Conservation (phyloP, 768 basidiomycete genomes). For the Tephrocybe sp. region DNA sequence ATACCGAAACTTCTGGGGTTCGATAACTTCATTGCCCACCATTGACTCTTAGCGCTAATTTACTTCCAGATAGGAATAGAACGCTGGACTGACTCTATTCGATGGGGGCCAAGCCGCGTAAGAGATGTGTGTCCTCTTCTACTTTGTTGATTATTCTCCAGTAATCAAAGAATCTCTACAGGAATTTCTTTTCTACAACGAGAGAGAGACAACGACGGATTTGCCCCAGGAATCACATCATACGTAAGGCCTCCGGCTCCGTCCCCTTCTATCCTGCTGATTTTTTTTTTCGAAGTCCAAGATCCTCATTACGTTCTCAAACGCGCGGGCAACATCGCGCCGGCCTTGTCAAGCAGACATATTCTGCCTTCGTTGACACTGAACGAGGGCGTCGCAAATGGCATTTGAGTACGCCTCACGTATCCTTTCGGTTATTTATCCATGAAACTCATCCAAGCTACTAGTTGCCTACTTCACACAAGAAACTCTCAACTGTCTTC, state of each 20-base stretch:
- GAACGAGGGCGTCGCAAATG: slow-evolving; percentile 68
- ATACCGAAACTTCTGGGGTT: slow-evolving; percentile 65
- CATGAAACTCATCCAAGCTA: slow-evolving; percentile 7
- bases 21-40: slow-evolving; percentile 18
- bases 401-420: slow-evolving; percentile 63
- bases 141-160: slow-evolving; percentile 1
- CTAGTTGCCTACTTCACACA: slow-evolving; percentile 77
- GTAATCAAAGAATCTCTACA: slow-evolving; percentile 25
- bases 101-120: slow-evolving; percentile 79
- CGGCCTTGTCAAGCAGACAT: slow-evolving; percentile 74
- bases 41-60: slow-evolving; percentile 12
- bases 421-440: neutral
- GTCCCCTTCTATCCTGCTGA: neutral
- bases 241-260: slow-evolving; percentile 35
- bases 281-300: slow-evolving; percentile 12
- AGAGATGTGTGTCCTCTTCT: slow-evolving; percentile 53
- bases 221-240: slow-evolving; percentile 49
- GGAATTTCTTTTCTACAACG: slow-evolving; percentile 79
- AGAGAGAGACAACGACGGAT: slow-evolving; percentile 50
- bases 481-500: slow-evolving; percentile 54
- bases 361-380: slow-evolving; percentile 73
- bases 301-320: slow-evolving; percentile 22
- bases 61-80: slow-evolving; percentile 64
- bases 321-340: slow-evolving; percentile 33
- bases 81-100: slow-evolving; percentile 77